Conservation (phyloP, 1,284 basidiomycete species). For the Exobasidium rhododendri region DNA sequence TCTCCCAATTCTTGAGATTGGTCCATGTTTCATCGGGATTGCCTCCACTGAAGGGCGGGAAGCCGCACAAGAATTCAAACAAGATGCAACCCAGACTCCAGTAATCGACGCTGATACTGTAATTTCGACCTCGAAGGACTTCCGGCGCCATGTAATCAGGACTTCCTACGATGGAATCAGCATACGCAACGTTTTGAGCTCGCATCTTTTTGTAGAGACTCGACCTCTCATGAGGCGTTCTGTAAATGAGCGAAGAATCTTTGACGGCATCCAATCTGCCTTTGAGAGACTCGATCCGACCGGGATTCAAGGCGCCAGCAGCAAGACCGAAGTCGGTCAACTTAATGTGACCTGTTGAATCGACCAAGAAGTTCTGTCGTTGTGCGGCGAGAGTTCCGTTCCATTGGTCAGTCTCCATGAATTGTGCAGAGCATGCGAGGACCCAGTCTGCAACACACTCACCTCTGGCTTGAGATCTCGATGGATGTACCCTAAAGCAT, state of each 20-base stretch:
- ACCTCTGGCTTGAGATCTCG: constrained; percentile 90
- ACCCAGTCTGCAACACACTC: background rate
- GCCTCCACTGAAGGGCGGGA: constrained; percentile 94
- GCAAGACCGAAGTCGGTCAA: constrained; percentile 97
- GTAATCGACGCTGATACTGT: constrained; percentile 93
- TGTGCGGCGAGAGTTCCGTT: background rate
- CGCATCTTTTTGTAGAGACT: constrained; percentile 92
- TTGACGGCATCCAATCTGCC: constrained; percentile 95
- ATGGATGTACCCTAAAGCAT: constrained; percentile 61
- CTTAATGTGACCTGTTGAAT: constrained; percentile 93
- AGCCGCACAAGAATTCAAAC: constrained; percentile 82
- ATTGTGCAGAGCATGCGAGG: background rate
- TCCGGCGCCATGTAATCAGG: constrained; percentile 83
- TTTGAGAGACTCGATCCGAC: constrained; percentile 89
- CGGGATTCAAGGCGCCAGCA: constrained; percentile 91
- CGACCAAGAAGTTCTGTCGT: constrained; percentile 91
- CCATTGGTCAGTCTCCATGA: background rate
- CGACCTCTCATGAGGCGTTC: constrained; percentile 89
- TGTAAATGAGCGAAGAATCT: constrained; percentile 82
- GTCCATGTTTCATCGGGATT: constrained; percentile 98
- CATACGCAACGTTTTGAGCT: constrained; percentile 79
- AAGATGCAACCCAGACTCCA: constrained; percentile 98
- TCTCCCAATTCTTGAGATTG: constrained; percentile 96
- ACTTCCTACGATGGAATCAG: constrained; percentile 95
- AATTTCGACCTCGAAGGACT: constrained; percentile 88